Percentiles rank a stretch among this genome's conserved stretches.
Conservation (phyloP, 2,329 filamentous ascomycete species). For the Eutypella sp. region DNA sequence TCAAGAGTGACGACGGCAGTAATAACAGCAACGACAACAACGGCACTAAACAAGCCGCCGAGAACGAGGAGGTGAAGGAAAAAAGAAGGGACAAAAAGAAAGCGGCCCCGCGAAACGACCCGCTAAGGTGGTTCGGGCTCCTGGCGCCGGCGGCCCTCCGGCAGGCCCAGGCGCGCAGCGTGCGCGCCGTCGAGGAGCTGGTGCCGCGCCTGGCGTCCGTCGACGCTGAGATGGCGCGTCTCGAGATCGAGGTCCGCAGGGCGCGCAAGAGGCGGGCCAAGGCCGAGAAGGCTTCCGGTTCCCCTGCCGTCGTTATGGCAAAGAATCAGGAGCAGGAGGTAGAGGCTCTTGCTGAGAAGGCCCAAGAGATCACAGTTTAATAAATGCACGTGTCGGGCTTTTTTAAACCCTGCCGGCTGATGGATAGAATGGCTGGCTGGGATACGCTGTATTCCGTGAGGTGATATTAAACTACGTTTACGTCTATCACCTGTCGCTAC, state of each 20-base stretch:
- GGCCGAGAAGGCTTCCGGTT: conserved; percentile 33
- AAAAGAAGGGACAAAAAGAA: conserved; percentile 12
- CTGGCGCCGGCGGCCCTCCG: conserved; percentile 48
- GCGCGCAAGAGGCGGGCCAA: conserved; percentile 52
- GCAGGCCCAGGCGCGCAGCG: conserved; percentile 55
- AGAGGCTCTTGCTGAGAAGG: background rate
- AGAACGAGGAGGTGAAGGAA: conserved; percentile 3
- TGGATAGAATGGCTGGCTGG: too few species aligned
- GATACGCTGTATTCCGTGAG: too few species aligned
- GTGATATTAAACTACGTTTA: too few species aligned
- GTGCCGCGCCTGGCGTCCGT: conserved; percentile 54
- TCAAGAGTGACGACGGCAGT: too few species aligned
- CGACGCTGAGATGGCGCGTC: conserved; percentile 53
- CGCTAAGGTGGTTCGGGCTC: conserved; percentile 54
- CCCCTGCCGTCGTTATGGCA: too few species aligned
- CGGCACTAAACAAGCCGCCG: background rate
- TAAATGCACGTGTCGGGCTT: too few species aligned
- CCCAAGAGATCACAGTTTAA: background rate
- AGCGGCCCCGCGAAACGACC: conserved; percentile 44
- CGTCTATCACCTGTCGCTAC: too few species aligned
- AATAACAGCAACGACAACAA: too few species aligned
- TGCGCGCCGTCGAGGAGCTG: conserved; percentile 50
- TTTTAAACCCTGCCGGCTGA: background rate
- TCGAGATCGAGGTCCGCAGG: conserved; percentile 66
- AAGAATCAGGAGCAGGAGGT: conserved; percentile 21